Base-by-base conservation (phyloP, 345 rosid genomes). In the Theobroma cacao region DNA sequence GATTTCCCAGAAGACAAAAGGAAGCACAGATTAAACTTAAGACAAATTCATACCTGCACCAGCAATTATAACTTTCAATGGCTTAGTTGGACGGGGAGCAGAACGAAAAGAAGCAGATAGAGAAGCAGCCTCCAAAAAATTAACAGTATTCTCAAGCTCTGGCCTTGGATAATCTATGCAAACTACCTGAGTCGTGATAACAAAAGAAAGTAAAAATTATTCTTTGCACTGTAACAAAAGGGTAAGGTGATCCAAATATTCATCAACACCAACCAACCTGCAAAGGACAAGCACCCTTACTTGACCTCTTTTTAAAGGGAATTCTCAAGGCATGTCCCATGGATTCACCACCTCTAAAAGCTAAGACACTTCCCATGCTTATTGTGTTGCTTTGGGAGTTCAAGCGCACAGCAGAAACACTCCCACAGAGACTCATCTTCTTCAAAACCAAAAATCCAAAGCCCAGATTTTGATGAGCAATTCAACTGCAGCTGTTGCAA, bases 101-200 rank as follows among this genome's bases (percentile, higher is more conserved):
- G 89, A 72, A 34, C 87, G 90, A 77, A 95, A 95, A 48, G 90
- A 81, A 40, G 98, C 83, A 74, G 98, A 93, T 15, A 95, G 81
- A 79, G 85, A 84, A 6, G 99, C 96, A 77, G 98, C 98, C 86
- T 93, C 98, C 82, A 95, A 82, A 84, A 93, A 95, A 82, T 91
- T 93, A 13, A 79, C 83, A 4, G 95, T 89, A 62, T 79, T 90
- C 52, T 95, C 98, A 70, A 95, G 85, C 82, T 95, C 96, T 2
- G 97, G 98, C 68, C 98, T 87, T 79, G 92, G 97, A 45, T 87
- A 88, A 87, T 95, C 97, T 77, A 93, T 85, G 78, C 97, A 95
- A 77, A 90, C 90, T 4, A 93, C 92, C 98, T 95, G 83, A 38
- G 55, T 53, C 73, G 26, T 24, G 43, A 24, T 24, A n/a, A 34